Base-by-base conservation (phyloP, 2,329 filamentous ascomycete species). In the Arthrobotrys conoides region DNA sequence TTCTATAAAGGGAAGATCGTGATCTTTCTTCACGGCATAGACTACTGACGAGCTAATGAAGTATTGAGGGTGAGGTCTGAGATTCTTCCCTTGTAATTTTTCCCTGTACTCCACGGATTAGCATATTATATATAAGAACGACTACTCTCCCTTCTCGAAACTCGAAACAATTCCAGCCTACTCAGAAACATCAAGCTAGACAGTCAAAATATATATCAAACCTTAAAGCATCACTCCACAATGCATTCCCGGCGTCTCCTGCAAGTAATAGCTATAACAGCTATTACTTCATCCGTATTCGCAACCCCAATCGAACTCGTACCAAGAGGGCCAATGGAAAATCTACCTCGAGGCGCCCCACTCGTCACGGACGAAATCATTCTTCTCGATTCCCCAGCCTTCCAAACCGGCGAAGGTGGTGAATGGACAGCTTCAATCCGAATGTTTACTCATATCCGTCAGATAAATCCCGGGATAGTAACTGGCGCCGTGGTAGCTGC, bases 311-410 rank as follows among this genome's bases (percentile, higher is more conserved):
- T 77, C 46, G 51, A 44, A 38, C 24, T 77, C 46, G 51, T 44
- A 38, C 24, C 51, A 22, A 27, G 57, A 3, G 33, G 38, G 10
- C 30, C 44, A 16, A 16, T 27, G 18, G 70, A 64, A 27, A 71
- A 66, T 16, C 10, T 55, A 20, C 41, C 61, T 44, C 59, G 73
- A 68, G 67, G 67, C 4, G 3, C 55, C 46, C 67, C 67, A 9
- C 73, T 67, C 20, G 22, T 64, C 27, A 71, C 46, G 2, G 73
- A 77, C 44, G 67, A 77, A 41, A 22, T 77, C 44, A 51, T 77
- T 24, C 33, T 77, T 22, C 51, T 77, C 33, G 73, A 77, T 63
- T 61, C 73, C 12, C 73, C 73, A 20, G 73, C 59, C n/a, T 77
- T 77, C 24, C 64, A 22, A 38, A 41, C 30, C 14, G 63, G 59